Conservation (phyloP, 495 filamentous ascomycete genomes). For the Penicillium bovifimosum region DNA sequence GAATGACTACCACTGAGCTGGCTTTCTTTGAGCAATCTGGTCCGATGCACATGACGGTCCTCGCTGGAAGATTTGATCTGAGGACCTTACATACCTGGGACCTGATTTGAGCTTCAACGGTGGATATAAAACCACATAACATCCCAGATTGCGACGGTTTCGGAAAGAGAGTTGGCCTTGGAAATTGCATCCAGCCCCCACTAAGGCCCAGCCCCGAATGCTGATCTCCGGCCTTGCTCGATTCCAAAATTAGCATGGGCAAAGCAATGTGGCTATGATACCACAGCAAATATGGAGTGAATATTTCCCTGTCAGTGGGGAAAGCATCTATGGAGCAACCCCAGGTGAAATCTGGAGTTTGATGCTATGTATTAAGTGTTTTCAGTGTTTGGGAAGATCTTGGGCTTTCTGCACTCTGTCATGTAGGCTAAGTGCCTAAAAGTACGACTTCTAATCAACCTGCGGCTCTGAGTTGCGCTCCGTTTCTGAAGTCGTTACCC, state of each 20-base stretch:
- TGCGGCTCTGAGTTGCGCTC: too few species aligned
- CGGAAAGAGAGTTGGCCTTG: neutral
- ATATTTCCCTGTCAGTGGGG: neutral
- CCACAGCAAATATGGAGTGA: neutral
- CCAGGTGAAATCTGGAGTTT: too few species aligned
- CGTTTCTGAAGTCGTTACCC: neutral
- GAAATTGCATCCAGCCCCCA: neutral
- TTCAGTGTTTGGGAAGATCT: too few species aligned
- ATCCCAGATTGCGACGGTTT: neutral
- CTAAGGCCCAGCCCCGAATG: neutral
- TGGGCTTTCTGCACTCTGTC: too few species aligned
- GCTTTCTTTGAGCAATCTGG: too few species aligned
- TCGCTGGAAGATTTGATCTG: neutral
- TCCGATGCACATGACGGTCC: neutral
- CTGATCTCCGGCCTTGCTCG: neutral
- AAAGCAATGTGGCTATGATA: neutral
- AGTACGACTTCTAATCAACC: too few species aligned
- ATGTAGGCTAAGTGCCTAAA: too few species aligned
- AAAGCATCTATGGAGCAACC: neutral
- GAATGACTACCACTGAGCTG: too few species aligned
- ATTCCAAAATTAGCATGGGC: slow-evolving; percentile 1
- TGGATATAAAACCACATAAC: too few species aligned
- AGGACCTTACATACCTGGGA: too few species aligned
- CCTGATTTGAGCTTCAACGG: too few species aligned
- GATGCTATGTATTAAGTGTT: too few species aligned